phyloP scores from a whole-genome alignment of 257 asterid genomes.

The Primulina eburnea region DNA sequence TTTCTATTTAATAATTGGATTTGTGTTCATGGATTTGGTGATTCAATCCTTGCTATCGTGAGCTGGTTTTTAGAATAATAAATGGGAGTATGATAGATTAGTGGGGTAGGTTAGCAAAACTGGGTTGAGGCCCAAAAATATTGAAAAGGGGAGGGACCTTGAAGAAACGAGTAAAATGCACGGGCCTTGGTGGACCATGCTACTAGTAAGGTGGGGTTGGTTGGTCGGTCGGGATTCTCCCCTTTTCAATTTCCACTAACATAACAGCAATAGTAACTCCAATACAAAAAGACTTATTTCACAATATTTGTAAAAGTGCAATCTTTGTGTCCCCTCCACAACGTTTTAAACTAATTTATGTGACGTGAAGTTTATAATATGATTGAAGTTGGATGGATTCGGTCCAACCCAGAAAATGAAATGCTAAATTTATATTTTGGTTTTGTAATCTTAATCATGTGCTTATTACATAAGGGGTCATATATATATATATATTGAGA shows the following conservation, averaged over 20 bases:
- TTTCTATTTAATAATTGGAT: neutral
- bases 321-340: too few species aligned
- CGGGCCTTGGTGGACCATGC: slow-evolving; percentile 33
- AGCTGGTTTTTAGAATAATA: slow-evolving; percentile 39
- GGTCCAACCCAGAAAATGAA: too few species aligned
- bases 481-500: too few species aligned
- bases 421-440: too few species aligned
- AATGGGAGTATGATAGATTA: slow-evolving; percentile 24
- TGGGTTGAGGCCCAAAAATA: too few species aligned
- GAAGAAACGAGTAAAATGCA: slow-evolving; percentile 15
- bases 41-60: slow-evolving; percentile 35
- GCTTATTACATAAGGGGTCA: too few species aligned
- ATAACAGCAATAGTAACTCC: neutral
- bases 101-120: slow-evolving; percentile 19
- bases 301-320: too few species aligned
- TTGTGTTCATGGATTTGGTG: slow-evolving; percentile 1
- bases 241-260: neutral
- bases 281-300: too few species aligned
- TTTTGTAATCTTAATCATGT: too few species aligned
- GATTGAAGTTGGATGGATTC: neutral
- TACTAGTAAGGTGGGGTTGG: slow-evolving; percentile 18
- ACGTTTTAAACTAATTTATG: too few species aligned
- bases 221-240: slow-evolving; percentile 22
- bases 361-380: too few species aligned
- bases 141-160: neutral